These are phyloP conservation scores for Trichoderma asperelloides DNA, from an alignment of 495 filamentous ascomycete genomes.

Conservation along the genomic window DNA sequence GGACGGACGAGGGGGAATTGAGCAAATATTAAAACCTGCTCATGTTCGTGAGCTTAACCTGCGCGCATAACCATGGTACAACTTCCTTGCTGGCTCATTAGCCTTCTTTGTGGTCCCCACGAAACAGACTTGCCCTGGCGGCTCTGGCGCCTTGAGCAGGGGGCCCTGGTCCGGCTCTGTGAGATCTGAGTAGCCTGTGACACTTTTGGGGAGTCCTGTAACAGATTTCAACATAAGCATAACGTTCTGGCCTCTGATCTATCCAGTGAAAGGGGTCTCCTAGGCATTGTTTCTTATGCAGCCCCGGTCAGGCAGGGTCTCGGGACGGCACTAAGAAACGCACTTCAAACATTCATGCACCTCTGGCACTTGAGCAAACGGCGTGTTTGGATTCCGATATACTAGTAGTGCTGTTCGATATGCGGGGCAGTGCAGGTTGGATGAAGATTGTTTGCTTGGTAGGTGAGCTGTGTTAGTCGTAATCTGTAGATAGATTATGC, in stretches of 20 bases:
- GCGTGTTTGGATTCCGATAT: constrained; percentile 16
- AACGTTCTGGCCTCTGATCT: background rate
- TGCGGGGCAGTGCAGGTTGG: too few relatives aligned
- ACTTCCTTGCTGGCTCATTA: background rate
- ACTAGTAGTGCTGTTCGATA: too few relatives aligned
- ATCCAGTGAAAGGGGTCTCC: background rate
- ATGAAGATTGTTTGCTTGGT: too few relatives aligned
- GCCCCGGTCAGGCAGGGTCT: constrained; percentile 7
- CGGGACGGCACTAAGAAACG: constrained; percentile 10
- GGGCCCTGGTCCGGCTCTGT: background rate
- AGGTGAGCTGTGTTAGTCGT: too few relatives aligned
- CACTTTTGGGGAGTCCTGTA: background rate
- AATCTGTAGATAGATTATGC: too few relatives aligned
- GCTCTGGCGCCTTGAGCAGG: background rate
- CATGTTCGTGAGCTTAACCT: background rate
- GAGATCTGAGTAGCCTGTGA: background rate
- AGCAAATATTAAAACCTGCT: constrained; percentile 7
- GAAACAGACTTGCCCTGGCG: background rate
- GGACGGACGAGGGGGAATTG: background rate
- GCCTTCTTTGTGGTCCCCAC: background rate
- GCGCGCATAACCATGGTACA: background rate
- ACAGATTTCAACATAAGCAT: constrained; percentile 6
- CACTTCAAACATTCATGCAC: constrained; percentile 2
- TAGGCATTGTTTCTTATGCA: constrained; percentile 1
- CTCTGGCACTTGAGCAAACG: constrained; percentile 9